phyloP scores from a whole-genome alignment of 352 stramenopile genomes.

The Globisporangium iwayamae region DNA sequence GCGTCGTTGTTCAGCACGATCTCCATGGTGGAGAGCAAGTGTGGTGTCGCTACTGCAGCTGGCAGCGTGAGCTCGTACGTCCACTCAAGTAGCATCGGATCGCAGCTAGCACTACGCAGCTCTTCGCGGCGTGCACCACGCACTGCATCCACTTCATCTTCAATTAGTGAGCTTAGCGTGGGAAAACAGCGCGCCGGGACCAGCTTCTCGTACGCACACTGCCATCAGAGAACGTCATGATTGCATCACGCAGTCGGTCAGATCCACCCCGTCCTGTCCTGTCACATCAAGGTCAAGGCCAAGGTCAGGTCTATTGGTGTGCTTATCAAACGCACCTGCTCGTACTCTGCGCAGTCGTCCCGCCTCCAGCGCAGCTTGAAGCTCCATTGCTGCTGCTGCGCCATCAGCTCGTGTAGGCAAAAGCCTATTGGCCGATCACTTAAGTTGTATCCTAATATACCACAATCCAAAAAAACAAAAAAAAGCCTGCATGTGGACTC shows the following conservation, averaged over 20 bases:
- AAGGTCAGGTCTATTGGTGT: not conserved
- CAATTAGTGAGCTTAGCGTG: not conserved
- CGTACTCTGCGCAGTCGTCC: not conserved
- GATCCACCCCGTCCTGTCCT: no score
- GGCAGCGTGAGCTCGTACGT: slow-evolving; percentile 1
- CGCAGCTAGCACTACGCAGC: not conserved
- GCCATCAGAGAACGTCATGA: not conserved
- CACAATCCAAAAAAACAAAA: no score
- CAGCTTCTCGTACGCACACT: slow-evolving; percentile 1
- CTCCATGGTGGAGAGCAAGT: not conserved
- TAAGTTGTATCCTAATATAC: no score
- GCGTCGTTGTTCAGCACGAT: not conserved
- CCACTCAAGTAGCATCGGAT: not conserved
- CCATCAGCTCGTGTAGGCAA: no score
- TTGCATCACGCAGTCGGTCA: not conserved
- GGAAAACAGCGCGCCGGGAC: not conserved
- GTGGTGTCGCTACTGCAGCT: not conserved
- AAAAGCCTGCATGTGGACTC: no score
- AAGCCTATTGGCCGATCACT: no score
- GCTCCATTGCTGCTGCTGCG: not conserved
- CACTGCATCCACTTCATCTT: no score
- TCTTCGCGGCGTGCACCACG: no score
- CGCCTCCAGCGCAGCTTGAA: not conserved
- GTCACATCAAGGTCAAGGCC: not conserved
- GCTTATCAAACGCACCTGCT: not conserved